phyloP scores from a whole-genome alignment of 192 early-diverging fungal species.

The Coemansia sp. region DNA sequence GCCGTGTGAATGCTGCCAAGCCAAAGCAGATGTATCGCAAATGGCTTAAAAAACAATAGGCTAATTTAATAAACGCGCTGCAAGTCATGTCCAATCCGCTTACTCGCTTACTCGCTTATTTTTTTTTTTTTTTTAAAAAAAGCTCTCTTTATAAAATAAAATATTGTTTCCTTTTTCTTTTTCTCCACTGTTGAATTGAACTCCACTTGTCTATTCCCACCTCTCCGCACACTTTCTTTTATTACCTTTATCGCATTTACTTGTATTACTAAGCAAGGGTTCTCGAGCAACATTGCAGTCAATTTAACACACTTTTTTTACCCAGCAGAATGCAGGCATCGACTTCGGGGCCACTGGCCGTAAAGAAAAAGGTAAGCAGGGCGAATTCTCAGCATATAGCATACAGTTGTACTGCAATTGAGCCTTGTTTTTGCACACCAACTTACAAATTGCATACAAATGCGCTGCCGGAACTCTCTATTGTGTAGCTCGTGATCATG shows the following conservation, averaged over 20 bases:
- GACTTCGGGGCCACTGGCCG: neutral
- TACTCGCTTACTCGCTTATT: neutral
- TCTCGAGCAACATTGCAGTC: neutral
- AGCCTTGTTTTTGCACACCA: no score
- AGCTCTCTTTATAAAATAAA: no score
- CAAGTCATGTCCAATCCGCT: neutral
- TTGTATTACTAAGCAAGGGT: neutral
- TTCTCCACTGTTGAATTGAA: neutral
- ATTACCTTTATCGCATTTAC: neutral
- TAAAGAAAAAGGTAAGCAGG: slow-evolving; percentile 25
- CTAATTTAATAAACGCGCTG: no score
- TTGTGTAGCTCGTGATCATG: slow-evolving; percentile 89
- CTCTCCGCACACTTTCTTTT: neutral
- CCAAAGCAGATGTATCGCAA: neutral
- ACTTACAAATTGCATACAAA: no score
- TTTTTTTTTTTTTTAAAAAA: neutral
- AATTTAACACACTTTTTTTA: neutral
- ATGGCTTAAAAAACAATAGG: neutral
- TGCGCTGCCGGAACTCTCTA: no score
- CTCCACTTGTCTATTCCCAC: no score
- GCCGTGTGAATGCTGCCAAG: slow-evolving; percentile 9
- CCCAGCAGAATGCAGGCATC: slow-evolving; percentile 1
- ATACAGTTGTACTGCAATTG: neutral
- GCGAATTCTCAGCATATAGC: neutral
- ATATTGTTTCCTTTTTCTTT: neutral